Conservation (phyloP, 2,329 filamentous ascomycete genomes). For the Seiridium unicorne region DNA sequence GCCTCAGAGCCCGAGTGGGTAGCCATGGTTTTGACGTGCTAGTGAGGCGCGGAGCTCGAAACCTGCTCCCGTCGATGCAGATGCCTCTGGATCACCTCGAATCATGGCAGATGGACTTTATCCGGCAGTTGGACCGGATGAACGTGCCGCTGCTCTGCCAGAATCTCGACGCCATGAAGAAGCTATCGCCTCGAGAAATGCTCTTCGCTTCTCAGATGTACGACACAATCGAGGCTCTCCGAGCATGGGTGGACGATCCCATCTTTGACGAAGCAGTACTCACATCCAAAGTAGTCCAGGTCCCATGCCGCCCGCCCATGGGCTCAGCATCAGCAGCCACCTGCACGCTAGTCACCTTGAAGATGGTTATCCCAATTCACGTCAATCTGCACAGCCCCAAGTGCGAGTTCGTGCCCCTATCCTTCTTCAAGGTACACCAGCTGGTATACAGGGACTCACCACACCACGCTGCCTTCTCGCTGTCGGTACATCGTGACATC, state of each 20-base stretch:
- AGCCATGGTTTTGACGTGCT: constrained; percentile 62
- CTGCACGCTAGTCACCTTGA: constrained; percentile 51
- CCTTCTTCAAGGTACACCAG: constrained; percentile 66
- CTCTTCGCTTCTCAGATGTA: constrained; percentile 44
- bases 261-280: constrained; percentile 40
- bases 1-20: constrained; percentile 49
- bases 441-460: constrained; percentile 54
- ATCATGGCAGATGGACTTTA: constrained; percentile 52
- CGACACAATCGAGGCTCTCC: constrained; percentile 34
- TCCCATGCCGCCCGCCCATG: constrained; percentile 30
- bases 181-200: constrained; percentile 36
- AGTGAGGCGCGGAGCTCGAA: constrained; percentile 52
- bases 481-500: constrained; percentile 61
- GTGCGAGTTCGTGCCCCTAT: constrained; percentile 59
- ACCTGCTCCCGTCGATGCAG: constrained; percentile 59
- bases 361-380: constrained; percentile 61
- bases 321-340: constrained; percentile 15
- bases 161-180: constrained; percentile 34
- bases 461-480: constrained; percentile 58
- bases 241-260: constrained; percentile 35
- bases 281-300: constrained; percentile 34
- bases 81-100: constrained; percentile 53
- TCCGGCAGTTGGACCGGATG: constrained; percentile 47
- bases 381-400: constrained; percentile 47
- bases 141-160: constrained; percentile 37